Percentiles rank a stretch among this genome's conserved stretches.
Conservation (phyloP, 2,329 filamentous ascomycete genomes). For the Ceratocystis ficicola region DNA sequence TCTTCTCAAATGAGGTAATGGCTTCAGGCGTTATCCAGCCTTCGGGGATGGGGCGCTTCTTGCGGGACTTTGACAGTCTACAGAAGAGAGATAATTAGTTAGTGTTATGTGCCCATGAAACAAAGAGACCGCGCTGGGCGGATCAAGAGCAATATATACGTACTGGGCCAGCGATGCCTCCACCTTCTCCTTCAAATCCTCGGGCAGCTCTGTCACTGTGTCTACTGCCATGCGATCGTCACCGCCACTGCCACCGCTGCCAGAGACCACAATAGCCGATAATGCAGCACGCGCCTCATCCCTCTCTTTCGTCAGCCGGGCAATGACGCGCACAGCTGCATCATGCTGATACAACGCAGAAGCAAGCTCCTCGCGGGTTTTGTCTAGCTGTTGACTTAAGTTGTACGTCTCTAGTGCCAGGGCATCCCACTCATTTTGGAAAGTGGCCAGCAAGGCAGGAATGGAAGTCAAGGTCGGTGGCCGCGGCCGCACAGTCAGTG, state of each 20-base stretch:
- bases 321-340: constrained; percentile 90
- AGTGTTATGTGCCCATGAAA: neutral
- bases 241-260: constrained; percentile 32
- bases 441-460: constrained; percentile 80
- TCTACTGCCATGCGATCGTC: constrained; percentile 93
- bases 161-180: constrained; percentile 72
- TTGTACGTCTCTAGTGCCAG: constrained; percentile 85
- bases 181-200: constrained; percentile 57
- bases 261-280: constrained; percentile 66
- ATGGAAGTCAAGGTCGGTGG: constrained; percentile 93
- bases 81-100: neutral
- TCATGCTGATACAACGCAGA: constrained; percentile 94
- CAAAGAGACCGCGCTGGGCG: no score
- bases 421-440: constrained; percentile 98
- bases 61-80: constrained; percentile 75
- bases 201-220: constrained; percentile 56
- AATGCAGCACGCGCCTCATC: constrained; percentile 86
- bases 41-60: constrained; percentile 75
- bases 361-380: constrained; percentile 85
- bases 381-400: constrained; percentile 73
- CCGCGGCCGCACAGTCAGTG: constrained; percentile 72
- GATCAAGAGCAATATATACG: constrained; percentile 29
- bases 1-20: constrained; percentile 41
- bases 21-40: constrained; percentile 71
- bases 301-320: constrained; percentile 75